Evolutionary conservation across 163 green algal species (phyloP), one percentile per base, ranked within the genome.

Genomic region (Trebouxiophyceae sp.): DNA sequence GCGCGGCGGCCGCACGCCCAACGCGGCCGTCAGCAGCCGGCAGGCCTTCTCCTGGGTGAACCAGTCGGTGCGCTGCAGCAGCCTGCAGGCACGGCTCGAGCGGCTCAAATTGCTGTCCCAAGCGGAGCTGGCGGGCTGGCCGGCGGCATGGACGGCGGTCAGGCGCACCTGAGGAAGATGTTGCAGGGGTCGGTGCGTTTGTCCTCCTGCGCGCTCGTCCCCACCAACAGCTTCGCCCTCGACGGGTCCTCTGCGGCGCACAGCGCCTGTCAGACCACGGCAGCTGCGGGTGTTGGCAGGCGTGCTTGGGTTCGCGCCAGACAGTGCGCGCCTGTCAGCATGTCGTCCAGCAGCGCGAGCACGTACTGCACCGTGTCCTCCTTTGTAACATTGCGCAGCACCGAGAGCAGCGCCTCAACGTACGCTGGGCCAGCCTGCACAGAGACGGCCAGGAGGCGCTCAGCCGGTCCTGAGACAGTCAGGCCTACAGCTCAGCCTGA

Each of bases 331-430:
- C 87, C 81, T 75, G 75, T 63, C 50, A 98, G 65, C 68, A 95
- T 86, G 29, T 96, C 78, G 54, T 97, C 84, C n/a, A 98, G 69
- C 26, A 97, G 63, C 0, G 93, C 88, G 30, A 98, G 80, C n/a
- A 93, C 84, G 66, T 98, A 98, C 71, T 97, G 91, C 66, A 96
- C 86, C 3, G 89, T 95, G 44, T 98, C 92, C 58, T 97, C 90
- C 63, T 96, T 96, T 4, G 87, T 93, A 0, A 98, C 89, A 56
- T 90, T 95, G 33, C 87, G 84, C 63, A 98, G 74, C 26, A 98
- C 87, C 0, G 88, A 87, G 26, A 97, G 70, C 56, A 97, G 91
- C 1, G 91, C 89, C 62, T 93, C 77, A 3, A 93, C 67, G 60
- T 95, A 93, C 1, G 83, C 76, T 20, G 86, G 72, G 5, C 92